These are phyloP conservation scores for Rosa chinensis DNA, from an alignment of 306 rosid species.

Conservation along the genomic window DNA sequence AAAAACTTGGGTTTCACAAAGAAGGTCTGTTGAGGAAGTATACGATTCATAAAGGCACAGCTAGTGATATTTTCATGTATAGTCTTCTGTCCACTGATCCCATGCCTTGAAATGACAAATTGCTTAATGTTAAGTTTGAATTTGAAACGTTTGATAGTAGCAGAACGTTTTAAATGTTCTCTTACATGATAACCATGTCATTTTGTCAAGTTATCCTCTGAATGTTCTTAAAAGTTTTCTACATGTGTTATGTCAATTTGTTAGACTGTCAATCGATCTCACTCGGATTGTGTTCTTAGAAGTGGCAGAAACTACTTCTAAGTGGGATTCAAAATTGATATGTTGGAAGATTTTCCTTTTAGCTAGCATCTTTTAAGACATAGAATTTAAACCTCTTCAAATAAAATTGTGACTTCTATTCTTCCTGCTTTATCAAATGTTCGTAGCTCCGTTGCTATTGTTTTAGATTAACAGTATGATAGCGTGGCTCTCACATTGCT, in stretches of 20 bases:
- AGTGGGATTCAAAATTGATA: too few species aligned
- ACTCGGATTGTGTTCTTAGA: too few species aligned
- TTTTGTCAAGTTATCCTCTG: neutral
- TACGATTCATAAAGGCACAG: conserved; percentile 15
- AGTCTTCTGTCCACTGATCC: conserved; percentile 22
- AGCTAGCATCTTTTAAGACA: too few species aligned
- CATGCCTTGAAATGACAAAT: neutral
- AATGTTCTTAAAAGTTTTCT: neutral
- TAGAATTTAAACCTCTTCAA: too few species aligned
- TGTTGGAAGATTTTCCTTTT: too few species aligned
- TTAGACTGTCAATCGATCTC: neutral
- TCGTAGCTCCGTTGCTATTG: neutral
- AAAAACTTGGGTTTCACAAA: conserved; percentile 31
- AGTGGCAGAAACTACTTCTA: too few species aligned
- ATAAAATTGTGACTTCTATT: neutral
- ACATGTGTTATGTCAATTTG: too few species aligned
- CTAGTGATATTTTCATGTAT: conserved; percentile 6
- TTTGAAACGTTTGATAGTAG: neutral
- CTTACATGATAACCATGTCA: neutral
- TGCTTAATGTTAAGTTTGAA: neutral
- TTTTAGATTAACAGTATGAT: too few species aligned
- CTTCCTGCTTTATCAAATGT: neutral
- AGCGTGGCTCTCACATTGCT: too few species aligned
- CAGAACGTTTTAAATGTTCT: neutral
- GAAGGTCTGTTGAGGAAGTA: conserved; percentile 37